Evolutionary conservation across 2,329 filamentous ascomycete species (phyloP), one percentile per base, ranked within the genome.

Genomic region (Sporothrix dimorphospora): DNA sequence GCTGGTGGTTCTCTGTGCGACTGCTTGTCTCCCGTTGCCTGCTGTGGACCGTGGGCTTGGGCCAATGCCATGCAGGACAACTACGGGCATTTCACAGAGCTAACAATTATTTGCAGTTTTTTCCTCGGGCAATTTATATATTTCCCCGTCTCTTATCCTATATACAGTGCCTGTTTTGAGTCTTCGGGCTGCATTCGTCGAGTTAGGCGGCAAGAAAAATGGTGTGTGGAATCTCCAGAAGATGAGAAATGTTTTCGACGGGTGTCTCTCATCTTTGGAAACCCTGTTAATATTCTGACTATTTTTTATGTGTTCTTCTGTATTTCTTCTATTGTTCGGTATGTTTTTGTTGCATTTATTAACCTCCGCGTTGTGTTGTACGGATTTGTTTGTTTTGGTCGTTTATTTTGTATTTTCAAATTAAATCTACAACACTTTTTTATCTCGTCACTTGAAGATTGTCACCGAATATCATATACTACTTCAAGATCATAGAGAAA

Each of bases 281-380:
- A 3, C 16, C 16, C 12, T n/a, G 0, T 14, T 27, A 61, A 9
- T 61, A 27, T 24, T 42, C 27, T 63, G 16, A 24, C 4, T 63
- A 45, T 63, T 66, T 30, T 66, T 30, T 4, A 5, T 34, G 4
- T 19, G 1, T 30, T 66, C 40, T 30, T 30, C 4, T 4, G 12
- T 6, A 0, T 7, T 9, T 0, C 30, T 30, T 2, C 1, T 12
- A 30, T 34, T 11, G 9, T 27, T 4, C 9, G 1, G n/a, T n/a
- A n/a, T n/a, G 3, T 27, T n/a, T 49, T 49, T 19, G 1, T n/a
- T 7, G n/a, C 11, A 1, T 24, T 38, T 5, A 11, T 0, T 21
- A 1, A 16, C 1, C 24, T 34, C 8, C 34, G 1, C 8, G 45
- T 16, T 1, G 45, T 53, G 42, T 21, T 68, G 19, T 38, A 19